A percentile compares a stretch with the other conserved stretches of the same genome.
These are phyloP conservation scores for Myriosclerotinia curreyana DNA, from an alignment of 2,329 filamentous ascomycete genomes.

Conservation along the genomic window DNA sequence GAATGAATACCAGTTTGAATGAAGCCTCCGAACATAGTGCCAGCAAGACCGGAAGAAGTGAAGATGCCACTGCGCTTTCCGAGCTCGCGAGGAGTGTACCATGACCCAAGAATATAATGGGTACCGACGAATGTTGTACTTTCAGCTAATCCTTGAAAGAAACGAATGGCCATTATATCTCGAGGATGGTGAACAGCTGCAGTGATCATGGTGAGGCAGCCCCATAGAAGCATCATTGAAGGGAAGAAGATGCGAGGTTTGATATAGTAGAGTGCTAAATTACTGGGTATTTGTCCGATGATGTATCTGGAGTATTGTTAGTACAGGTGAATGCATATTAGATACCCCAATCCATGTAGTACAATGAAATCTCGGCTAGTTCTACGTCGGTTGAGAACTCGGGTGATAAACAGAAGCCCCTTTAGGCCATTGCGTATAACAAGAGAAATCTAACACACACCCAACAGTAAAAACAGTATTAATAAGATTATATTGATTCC, in stretches of 20 bases:
- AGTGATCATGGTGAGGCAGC: constrained; percentile 59
- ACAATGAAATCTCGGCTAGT: neutral
- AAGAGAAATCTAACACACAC: constrained; percentile 24
- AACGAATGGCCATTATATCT: constrained; percentile 54
- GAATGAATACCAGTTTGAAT: constrained; percentile 49
- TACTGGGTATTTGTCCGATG: constrained; percentile 59
- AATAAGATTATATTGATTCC: constrained; percentile 49
- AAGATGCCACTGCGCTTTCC: constrained; percentile 61
- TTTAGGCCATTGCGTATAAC: neutral
- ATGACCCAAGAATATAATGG: constrained; percentile 58
- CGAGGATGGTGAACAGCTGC: constrained; percentile 50
- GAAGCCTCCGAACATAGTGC: constrained; percentile 61
- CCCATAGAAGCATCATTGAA: constrained; percentile 62
- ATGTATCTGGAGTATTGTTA: constrained; percentile 40
- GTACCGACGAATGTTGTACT: constrained; percentile 55
- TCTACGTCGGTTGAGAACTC: neutral
- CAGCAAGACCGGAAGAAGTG: constrained; percentile 56
- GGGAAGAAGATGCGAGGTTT: constrained; percentile 63
- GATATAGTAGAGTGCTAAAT: constrained; percentile 60
- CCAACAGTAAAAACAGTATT: constrained; percentile 46
- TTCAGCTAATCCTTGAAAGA: constrained; percentile 51
- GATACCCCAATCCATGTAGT: neutral
- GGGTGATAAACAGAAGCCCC: neutral
- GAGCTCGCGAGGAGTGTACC: constrained; percentile 60
- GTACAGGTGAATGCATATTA: neutral